A percentile compares a stretch with the other conserved stretches of the same genome.
Conservation (phyloP, 352 stramenopile species). For the Phytophthora constricta region DNA sequence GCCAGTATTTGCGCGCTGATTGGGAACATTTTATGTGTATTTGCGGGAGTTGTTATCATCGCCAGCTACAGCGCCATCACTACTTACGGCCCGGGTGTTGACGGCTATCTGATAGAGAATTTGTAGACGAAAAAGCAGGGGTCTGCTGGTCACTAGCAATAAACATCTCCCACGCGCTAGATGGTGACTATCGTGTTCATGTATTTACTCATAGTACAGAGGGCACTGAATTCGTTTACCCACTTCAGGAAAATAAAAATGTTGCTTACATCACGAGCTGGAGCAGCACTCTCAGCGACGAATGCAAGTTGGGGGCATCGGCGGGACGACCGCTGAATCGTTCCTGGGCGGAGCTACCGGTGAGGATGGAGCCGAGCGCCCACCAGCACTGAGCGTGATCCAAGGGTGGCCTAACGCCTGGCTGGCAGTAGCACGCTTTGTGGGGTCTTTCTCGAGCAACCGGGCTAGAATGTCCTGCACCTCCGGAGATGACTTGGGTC, state of each 20-base stretch:
- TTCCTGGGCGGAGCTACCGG: conserved; percentile 19
- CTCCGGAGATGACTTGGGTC: conserved; percentile 42
- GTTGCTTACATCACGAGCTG: background rate
- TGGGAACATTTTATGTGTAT: conserved; percentile 35
- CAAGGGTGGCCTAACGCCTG: conserved; percentile 87
- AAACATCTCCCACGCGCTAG: background rate
- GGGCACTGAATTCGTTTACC: background rate
- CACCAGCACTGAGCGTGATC: conserved; percentile 53
- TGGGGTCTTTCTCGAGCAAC: conserved; percentile 78
- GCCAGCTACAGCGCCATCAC: conserved; percentile 44
- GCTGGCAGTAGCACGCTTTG: conserved; percentile 73
- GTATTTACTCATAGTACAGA: conserved; percentile 4
- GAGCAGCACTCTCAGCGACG: conserved; percentile 12
- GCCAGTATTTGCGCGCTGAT: conserved; percentile 37
- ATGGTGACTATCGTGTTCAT: no score
- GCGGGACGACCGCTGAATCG: conserved; percentile 8
- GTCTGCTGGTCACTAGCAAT: background rate
- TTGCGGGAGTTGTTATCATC: conserved; percentile 30
- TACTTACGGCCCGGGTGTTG: conserved; percentile 49
- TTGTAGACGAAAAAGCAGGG: conserved; percentile 18
- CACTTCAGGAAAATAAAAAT: conserved; percentile 18
- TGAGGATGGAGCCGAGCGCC: conserved; percentile 49
- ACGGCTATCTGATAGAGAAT: conserved; percentile 53
- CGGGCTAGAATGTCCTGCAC: conserved; percentile 72
- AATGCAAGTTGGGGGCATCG: conserved; percentile 14